A percentile compares a stretch with the other conserved stretches of the same genome.
Evolutionary conservation across 2,329 filamentous ascomycete species (phyloP).

Genomic region (Aureobasidium subglaciale): DNA sequence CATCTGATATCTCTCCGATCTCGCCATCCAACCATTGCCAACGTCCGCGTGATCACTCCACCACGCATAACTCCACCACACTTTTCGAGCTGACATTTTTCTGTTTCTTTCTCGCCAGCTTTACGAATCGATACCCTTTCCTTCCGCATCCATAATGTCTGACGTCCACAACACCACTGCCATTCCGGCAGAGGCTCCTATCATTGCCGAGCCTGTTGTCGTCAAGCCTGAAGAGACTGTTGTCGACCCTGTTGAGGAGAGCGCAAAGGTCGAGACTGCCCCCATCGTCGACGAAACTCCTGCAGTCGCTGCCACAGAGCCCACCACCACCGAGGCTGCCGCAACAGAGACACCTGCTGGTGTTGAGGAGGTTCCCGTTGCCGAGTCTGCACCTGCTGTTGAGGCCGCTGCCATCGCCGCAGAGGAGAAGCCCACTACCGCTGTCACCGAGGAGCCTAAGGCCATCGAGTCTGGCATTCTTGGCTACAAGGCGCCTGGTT

Average conservation of each 20-base stretch:
- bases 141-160: constrained; percentile 22
- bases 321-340: constrained; percentile 1
- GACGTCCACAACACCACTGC: constrained; percentile 19
- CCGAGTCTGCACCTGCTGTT: constrained; percentile 34
- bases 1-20: background rate
- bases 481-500: constrained; percentile 81
- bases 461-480: constrained; percentile 67
- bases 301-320: constrained; percentile 5
- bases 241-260: constrained; percentile 2
- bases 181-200: constrained; percentile 14
- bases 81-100: constrained; percentile 4
- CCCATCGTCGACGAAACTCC: constrained; percentile 14
- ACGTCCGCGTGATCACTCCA: background rate
- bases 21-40: background rate
- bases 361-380: constrained; percentile 22
- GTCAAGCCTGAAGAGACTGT: constrained; percentile 16
- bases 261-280: constrained; percentile 11
- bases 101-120: constrained; percentile 5
- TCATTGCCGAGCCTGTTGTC: constrained; percentile 15
- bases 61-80: background rate
- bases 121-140: constrained; percentile 9
- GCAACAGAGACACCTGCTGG: constrained; percentile 28
- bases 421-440: constrained; percentile 25
- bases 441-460: constrained; percentile 40
- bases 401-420: constrained; percentile 32